Evolutionary conservation across 345 rosid genomes (phyloP), one percentile per base, ranked within the genome.

Genomic region (Odontarrhena argentea): DNA sequence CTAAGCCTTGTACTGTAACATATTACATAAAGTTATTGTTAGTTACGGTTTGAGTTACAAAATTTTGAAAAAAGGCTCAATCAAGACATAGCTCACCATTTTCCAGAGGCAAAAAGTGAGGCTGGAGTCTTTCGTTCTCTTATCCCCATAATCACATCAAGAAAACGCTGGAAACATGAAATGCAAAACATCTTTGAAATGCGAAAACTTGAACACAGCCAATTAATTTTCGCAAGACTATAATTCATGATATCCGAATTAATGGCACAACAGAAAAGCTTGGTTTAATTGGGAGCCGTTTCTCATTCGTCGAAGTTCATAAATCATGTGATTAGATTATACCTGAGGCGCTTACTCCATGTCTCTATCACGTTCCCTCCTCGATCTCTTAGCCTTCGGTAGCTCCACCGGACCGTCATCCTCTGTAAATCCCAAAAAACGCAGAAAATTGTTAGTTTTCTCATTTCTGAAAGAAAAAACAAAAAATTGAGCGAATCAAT

Each of bases 1-100:
- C 71, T 95, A 96, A 4, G 99, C 97, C 75, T 95, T 97, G 77
- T 95, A 91, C 96, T 95, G 87, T 44, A 44, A 42, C n/a, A 32
- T 65, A 18, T 18, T 18, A 18, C 22, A 18, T 18, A 18, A 1
- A 18, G 86, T 87, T 15, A 89, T 81, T 6, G 93, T 89, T 58
- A 85, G 87, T 69, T 81, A 74, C 10, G 18, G 9, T n/a, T 32
- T n/a, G 24, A 12, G 36, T 15, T 10, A 10, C 2, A 59, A 42
- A n/a, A 13, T 9, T 5, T 6, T 7, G 25, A 9, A 44, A 28
- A 9, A 11, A 7, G 22, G 10, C 40, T 9, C 58, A 44, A 52
- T 8, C 46, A 57, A 48, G 48, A 35, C 30, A 48, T 9, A n/a
- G 52, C 14, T 2, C 12, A 76, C 79, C 79, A 76, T 60, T 70